A percentile compares a stretch with the other conserved stretches of the same genome.
phyloP scores from a whole-genome alignment of 2,329 filamentous ascomycete species.

The Byssothecium circinans region DNA sequence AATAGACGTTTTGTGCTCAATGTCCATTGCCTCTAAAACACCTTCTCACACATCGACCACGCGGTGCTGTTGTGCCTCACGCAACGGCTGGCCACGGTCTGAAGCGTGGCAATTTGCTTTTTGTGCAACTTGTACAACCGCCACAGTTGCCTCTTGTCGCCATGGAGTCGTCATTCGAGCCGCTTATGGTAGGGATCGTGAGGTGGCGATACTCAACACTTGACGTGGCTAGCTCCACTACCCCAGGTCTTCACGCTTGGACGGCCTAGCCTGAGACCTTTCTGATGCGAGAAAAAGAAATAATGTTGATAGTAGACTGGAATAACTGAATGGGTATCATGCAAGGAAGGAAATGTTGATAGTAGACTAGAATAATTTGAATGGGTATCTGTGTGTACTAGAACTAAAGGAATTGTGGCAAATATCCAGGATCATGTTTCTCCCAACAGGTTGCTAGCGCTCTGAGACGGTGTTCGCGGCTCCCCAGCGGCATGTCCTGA shows the following conservation, averaged over 20 bases:
- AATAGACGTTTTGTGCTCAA: too few relatives aligned
- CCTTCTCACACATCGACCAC: too few relatives aligned
- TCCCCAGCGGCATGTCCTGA: conserved; percentile 35
- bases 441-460: conserved; percentile 8
- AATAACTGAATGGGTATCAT: not conserved
- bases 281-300: not conserved
- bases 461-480: conserved; percentile 21
- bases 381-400: not conserved
- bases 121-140: not conserved
- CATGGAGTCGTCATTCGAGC: not conserved
- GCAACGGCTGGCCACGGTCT: too few relatives aligned
- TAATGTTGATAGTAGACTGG: not conserved
- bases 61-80: too few relatives aligned
- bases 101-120: too few relatives aligned
- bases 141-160: not conserved
- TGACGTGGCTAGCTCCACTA: not conserved
- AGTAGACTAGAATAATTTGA: not conserved
- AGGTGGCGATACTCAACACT: not conserved
- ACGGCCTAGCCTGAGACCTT: not conserved
- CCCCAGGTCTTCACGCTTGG: not conserved
- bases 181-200: not conserved
- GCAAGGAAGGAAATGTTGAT: too few relatives aligned
- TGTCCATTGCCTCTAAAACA: too few relatives aligned
- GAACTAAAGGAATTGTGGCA: not conserved
- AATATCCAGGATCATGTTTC: not conserved